phyloP scores from a whole-genome alignment of 108 stramenopile species.

The Cafeteria roenbergensis region DNA sequence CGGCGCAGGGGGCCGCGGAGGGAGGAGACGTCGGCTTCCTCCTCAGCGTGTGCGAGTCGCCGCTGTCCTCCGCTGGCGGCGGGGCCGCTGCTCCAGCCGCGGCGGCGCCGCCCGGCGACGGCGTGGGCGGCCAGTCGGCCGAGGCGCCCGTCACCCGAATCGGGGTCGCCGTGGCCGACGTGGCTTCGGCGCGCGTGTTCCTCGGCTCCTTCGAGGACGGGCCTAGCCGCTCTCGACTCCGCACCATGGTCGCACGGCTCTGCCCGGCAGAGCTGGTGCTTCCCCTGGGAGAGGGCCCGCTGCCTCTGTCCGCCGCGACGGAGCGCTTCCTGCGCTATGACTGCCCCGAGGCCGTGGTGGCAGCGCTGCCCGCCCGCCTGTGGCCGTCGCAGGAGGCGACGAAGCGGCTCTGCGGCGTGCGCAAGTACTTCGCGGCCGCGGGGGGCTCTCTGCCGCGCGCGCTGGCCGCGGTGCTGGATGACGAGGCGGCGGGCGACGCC shows the following conservation, averaged over 20 bases:
- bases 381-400: conserved; percentile 5
- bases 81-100: too few relatives aligned
- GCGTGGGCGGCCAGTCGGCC: background rate
- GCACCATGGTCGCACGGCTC: conserved; percentile 67
- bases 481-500: conserved; percentile 21
- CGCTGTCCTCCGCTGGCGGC: background rate
- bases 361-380: background rate
- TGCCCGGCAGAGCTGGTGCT: conserved; percentile 62
- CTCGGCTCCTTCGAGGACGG: conserved; percentile 94
- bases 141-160: conserved; percentile 20
- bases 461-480: conserved; percentile 58
- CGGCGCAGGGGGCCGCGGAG: background rate
- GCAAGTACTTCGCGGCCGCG: background rate
- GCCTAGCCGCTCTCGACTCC: conserved; percentile 67
- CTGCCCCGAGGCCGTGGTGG: background rate
- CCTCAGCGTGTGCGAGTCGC: conserved; percentile 11
- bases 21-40: background rate
- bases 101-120: too few relatives aligned
- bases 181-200: conserved; percentile 61
- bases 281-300: background rate
- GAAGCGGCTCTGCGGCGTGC: background rate
- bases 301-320: background rate
- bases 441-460: conserved; percentile 51
- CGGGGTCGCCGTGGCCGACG: conserved; percentile 80
- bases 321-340: conserved; percentile 6